Base-by-base conservation (phyloP, 345 rosid genomes). In the Lepidium didymum region DNA sequence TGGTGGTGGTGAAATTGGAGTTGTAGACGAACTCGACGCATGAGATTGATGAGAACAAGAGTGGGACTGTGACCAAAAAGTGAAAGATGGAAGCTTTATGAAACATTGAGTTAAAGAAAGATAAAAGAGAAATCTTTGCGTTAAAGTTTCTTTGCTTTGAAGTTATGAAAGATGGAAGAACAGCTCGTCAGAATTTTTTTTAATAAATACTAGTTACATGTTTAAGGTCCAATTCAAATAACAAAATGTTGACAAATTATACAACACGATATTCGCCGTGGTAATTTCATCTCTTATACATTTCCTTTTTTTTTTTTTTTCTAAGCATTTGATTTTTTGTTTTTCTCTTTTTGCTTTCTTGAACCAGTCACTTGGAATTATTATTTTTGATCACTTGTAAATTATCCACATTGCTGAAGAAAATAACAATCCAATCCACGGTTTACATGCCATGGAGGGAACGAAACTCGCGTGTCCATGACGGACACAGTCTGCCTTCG, bases 21-120 rank as follows among this genome's bases (percentile, higher is more conserved):
- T 81, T 87, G 85, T 82, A 84, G 74, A 89, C 49, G 61, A 89
- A 83, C 15, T 83, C 88, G 44, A 79, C 7, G 52, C 83, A 74
- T 7, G 66, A 71, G 46, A 41, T 42, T 13, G 79, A 21, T 29
- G 51, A 75, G 31, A 53, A 64, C 5, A 73, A 35, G 54, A 71
- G 10, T 0, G 44, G 64, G 12, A 50, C 5, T 36, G 21, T 37
- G 23, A 15, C 0, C 0, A 51, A 25, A 16, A 57, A 4, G 19
- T 66, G 25, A 35, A 58, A 59, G 23, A 66, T 58, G 6, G 46
- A 65, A 42, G 29, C 49, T 73, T 59, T 73, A 7, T 13, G 36
- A 9, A 41, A 42, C 77, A 73, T 73, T 45, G 23, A 29, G 33
- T 6, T 29, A 13, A 6, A 21, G 40, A 47, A 29, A 16, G 33